Base-by-base conservation (phyloP, 2,329 filamentous ascomycete species). In the Calonectria pseudoturangicola region DNA sequence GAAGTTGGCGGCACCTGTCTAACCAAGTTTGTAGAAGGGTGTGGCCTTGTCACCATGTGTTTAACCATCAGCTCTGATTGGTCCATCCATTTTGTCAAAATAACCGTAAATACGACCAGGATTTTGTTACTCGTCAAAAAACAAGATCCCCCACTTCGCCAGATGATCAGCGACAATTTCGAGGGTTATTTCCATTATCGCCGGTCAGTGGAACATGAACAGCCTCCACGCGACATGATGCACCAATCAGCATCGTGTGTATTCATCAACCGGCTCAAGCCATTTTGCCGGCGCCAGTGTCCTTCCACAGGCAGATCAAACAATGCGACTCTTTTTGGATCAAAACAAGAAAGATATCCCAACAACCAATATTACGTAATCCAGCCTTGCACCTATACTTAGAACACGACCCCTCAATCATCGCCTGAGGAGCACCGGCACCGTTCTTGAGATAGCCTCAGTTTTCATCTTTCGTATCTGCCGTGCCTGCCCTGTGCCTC, bases 261-360 rank as follows among this genome's bases (percentile, higher is more conserved):
- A 21, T 21, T 21, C 21, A 21, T 21, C 21, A 21, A 21, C 21
- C 21, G 30, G n/a, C 41, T 16, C 8, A n/a, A 30, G n/a, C 33
- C 30, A 41, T 58, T 58, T 58, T 58, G 54, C 54, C 54, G n/a
- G 33, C 25, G 54, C 33, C 54, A 39, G 54, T 58, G 13, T 12
- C 21, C 21, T 21, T 21, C 21, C 21, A 21, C 54, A 13, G n/a
- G 28, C 54, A 21, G 27, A 50, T n/a, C 25, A 6, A 41, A 41
- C 30, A 58, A 9, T 27, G 13, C 13, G 54, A 21, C 25, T 27
- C 54, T 30, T 16, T 16, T 39, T 41, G 21, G 54, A 58, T 58
- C 54, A 10, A 39, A n/a, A 27, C 33, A 33, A 6, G 36, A 27
- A 36, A 39, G 4, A 41, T 39, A 41, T 58, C 18, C 18, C 4